Base-by-base conservation (phyloP, 2,329 filamentous ascomycete species). In the Colletotrichum sp. region DNA sequence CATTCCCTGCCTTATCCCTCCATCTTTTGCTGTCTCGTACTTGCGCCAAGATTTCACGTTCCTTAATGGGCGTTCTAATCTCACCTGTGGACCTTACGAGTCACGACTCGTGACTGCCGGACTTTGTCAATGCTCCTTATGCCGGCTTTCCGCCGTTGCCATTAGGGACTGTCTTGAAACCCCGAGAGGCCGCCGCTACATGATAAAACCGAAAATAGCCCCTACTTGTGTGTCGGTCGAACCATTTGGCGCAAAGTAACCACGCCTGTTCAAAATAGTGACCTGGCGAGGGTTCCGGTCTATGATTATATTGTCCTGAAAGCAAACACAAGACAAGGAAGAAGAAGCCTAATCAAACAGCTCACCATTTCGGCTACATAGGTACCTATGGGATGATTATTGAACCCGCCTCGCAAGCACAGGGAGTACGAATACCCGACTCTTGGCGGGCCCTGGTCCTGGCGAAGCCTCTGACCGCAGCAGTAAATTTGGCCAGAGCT, bases 311-410 rank as follows among this genome's bases (percentile, higher is more conserved):
- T n/a, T 18, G 16, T 43, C 16, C 39, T 43, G 0, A n/a, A 43
- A 43, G 16, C 39, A n/a, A n/a, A n/a, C 18, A n/a, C 39, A 48
- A 12, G 8, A n/a, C 16, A n/a, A n/a, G 39, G 1, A 1, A 48
- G 9, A n/a, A n/a, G 39, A 48, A 3, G 18, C 5, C 5, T n/a
- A n/a, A 1, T n/a, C 39, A 1, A n/a, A 0, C 16, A 10, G 18
- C 1, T n/a, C 39, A 48, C 18, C 0, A 48, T n/a, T n/a, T n/a
- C 6, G 39, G 9, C 16, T 2, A 48, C 18, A 48, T n/a, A 48
- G 5, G 34, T 39, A 39, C 34, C 34, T 39, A 16, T 39, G 39
- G 6, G 3, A 1, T 48, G 0, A 10, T 12, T 0, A 9, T 12
- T n/a, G 18, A n/a, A 48, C 5, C 39, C 39, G 39, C 39, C 4